Percentiles rank a stretch among this genome's conserved stretches.
phyloP scores from a whole-genome alignment of 768 basidiomycete genomes.

The Termitomyces sp. region DNA sequence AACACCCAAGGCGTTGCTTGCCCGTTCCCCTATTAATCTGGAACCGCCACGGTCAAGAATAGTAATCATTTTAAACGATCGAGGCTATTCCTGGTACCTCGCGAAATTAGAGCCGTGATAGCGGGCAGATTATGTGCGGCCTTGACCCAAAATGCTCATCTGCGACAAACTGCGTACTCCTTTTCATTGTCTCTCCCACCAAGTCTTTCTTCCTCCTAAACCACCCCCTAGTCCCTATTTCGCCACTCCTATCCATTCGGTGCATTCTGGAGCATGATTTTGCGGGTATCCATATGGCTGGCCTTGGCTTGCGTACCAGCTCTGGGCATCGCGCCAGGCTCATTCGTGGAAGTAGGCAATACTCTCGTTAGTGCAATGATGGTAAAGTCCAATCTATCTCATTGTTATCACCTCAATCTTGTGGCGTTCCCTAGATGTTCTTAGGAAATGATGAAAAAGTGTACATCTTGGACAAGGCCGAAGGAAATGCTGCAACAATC shows the following conservation, averaged over 20 bases:
- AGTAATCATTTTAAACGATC: neutral
- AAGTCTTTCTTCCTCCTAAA: neutral
- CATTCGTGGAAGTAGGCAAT: constrained; percentile 39
- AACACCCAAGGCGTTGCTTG: neutral
- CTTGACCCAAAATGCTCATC: neutral
- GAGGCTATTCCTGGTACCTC: neutral
- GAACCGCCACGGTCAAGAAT: neutral
- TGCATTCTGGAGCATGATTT: neutral
- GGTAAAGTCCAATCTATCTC: constrained; percentile 24
- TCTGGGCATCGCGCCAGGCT: constrained; percentile 30
- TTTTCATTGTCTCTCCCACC: neutral
- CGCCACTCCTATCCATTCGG: neutral
- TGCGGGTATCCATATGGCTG: constrained; percentile 27
- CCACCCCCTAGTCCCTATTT: constrained; percentile 2
- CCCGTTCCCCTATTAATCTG: neutral
- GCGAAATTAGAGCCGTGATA: neutral
- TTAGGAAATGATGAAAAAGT: constrained; percentile 74
- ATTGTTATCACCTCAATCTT: neutral
- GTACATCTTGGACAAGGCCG: constrained; percentile 87
- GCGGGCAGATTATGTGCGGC: neutral
- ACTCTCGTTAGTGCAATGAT: constrained; percentile 46
- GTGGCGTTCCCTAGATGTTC: constrained; percentile 50
- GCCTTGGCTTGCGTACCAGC: constrained; percentile 23
- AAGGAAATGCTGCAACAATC: constrained; percentile 62
- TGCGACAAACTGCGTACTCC: constrained; percentile 2